Percentiles rank a stretch among this genome's conserved stretches.
These are phyloP conservation scores for Spathaspora sp. DNA, from an alignment of 1,139 yeast species.

Conservation along the genomic window DNA sequence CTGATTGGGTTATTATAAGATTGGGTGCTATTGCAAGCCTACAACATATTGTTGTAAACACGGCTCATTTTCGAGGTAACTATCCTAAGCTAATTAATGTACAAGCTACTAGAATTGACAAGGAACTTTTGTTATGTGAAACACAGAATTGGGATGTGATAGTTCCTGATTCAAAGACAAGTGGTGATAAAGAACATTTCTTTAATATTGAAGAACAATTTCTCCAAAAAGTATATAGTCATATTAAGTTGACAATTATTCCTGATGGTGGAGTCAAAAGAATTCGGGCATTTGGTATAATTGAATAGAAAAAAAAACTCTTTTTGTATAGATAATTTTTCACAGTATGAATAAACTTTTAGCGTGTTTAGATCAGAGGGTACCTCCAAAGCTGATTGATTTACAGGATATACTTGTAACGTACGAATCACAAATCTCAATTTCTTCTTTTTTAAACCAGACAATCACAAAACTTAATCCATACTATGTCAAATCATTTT, in stretches of 20 bases:
- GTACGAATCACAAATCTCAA: slow-evolving; percentile 11
- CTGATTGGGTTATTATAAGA: slow-evolving; percentile 84
- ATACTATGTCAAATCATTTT: slow-evolving; percentile 47
- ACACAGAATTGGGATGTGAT: slow-evolving; percentile 58
- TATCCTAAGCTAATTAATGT: slow-evolving; percentile 78
- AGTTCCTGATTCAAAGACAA: slow-evolving; percentile 70
- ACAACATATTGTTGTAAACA: slow-evolving; percentile 69
- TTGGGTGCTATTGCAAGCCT: slow-evolving; percentile 67
- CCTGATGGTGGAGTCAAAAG: slow-evolving; percentile 98
- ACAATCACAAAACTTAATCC: slow-evolving; percentile 37
- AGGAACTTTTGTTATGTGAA: slow-evolving; percentile 26
- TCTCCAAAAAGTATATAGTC: slow-evolving; percentile 39
- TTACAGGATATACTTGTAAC: slow-evolving; percentile 4
- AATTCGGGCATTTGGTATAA: slow-evolving; percentile 73
- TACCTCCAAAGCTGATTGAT: slow-evolving; percentile 10
- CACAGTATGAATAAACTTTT: slow-evolving; percentile 10
- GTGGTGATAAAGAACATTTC: slow-evolving; percentile 76
- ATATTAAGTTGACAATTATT: slow-evolving; percentile 75
- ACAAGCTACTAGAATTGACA: slow-evolving; percentile 49
- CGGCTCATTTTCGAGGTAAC: slow-evolving; percentile 92
- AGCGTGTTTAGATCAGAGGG: slow-evolving; percentile 13
- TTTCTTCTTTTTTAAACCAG: slow-evolving; percentile 13
- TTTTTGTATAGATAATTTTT: not conserved
- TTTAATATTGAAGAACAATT: slow-evolving; percentile 34
- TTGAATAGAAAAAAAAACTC: slow-evolving; percentile 14